Conservation (phyloP, 106 monocot species). For the Alisma plantagoaquatica region DNA sequence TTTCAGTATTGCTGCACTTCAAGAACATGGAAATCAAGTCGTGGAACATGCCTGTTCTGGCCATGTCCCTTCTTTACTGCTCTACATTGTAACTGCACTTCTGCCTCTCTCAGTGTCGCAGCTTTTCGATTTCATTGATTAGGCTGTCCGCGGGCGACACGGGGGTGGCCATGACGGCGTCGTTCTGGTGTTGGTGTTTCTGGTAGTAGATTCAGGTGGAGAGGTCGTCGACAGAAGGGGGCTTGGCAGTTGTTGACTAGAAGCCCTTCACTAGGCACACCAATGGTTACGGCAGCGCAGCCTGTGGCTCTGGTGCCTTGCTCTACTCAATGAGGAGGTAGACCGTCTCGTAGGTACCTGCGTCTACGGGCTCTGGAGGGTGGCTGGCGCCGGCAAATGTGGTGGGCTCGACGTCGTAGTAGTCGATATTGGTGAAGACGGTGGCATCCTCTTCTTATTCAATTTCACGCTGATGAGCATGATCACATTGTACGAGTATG, state of each 20-base stretch:
- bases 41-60: no score
- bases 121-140: slow-evolving; percentile 26
- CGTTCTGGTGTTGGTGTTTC: slow-evolving; percentile 28
- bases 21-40: no score
- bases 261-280: slow-evolving; percentile 39
- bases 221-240: slow-evolving; percentile 61
- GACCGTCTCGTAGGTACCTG: slow-evolving; percentile 68
- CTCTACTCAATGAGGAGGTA: slow-evolving; percentile 59
- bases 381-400: slow-evolving; percentile 85
- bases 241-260: slow-evolving; percentile 40
- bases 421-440: background rate
- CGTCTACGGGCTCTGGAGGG: slow-evolving; percentile 77
- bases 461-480: no score
- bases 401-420: background rate
- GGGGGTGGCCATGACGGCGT: background rate
- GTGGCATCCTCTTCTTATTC: no score
- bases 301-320: slow-evolving; percentile 32
- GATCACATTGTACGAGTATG: no score
- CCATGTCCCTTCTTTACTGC: no score
- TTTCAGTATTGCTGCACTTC: no score
- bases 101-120: no score
- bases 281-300: no score
- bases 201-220: slow-evolving; percentile 32
- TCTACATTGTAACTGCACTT: no score
- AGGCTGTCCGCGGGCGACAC: slow-evolving; percentile 21